phyloP scores from a whole-genome alignment of 768 basidiomycete species.

The Guyanaporus albipodus region DNA sequence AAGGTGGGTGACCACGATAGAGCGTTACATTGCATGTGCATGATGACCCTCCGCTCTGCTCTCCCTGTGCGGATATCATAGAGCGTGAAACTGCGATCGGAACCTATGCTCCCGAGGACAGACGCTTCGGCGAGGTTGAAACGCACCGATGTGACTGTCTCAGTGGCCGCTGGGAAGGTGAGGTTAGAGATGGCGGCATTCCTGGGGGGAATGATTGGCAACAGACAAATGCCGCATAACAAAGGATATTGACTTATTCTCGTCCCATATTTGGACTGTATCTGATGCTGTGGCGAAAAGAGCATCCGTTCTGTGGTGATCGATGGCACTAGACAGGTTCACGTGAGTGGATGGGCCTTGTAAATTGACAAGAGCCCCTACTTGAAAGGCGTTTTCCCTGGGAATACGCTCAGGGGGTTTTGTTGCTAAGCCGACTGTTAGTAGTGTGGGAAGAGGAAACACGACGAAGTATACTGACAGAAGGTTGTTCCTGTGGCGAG shows the following conservation, averaged over 20 bases:
- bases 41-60: slow-evolving; percentile 85
- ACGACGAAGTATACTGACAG: slow-evolving; percentile 29
- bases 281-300: slow-evolving; percentile 93
- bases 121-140: slow-evolving; percentile 95
- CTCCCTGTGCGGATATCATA: slow-evolving; percentile 98
- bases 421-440: slow-evolving; percentile 28
- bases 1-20: slow-evolving; percentile 96
- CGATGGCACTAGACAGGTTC: slow-evolving; percentile 69
- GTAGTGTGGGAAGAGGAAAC: neutral
- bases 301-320: slow-evolving; percentile 87
- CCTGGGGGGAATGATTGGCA: slow-evolving; percentile 37
- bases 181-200: slow-evolving; percentile 83
- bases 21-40: slow-evolving; percentile 92
- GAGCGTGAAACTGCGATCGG: slow-evolving; percentile 91
- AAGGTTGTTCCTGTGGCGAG: slow-evolving; percentile 34
- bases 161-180: slow-evolving; percentile 80
- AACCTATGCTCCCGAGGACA: slow-evolving; percentile 91
- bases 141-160: slow-evolving; percentile 82
- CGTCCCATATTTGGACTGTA: slow-evolving; percentile 96
- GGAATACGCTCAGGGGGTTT: slow-evolving; percentile 72
- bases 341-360: neutral
- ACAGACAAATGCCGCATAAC: neutral
- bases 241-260: slow-evolving; percentile 62
- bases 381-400: slow-evolving; percentile 91
- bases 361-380: slow-evolving; percentile 33